Conservation (phyloP, 306 rosid species). For the Fagus crenata region DNA sequence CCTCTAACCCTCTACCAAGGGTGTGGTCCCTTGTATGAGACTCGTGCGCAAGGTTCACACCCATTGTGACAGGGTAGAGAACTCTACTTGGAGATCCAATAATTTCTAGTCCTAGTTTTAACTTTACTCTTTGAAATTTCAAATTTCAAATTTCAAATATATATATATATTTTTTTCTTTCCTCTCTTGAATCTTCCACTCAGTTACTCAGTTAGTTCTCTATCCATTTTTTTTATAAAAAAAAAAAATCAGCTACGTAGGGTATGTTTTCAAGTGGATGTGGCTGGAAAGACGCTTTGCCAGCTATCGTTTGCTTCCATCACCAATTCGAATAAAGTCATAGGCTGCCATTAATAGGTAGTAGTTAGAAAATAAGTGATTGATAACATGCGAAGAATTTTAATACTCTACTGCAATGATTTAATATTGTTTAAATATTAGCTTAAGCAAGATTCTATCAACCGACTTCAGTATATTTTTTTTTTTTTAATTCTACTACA, state of each 20-base stretch:
- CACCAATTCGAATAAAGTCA: neutral
- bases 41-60: too few relatives aligned
- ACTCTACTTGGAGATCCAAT: too few relatives aligned
- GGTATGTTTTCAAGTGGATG: neutral
- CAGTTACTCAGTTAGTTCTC: too few relatives aligned
- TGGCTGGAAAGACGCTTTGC: slow-evolving; percentile 37
- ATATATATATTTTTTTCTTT: neutral
- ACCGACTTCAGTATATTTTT: neutral
- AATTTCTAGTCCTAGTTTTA: too few relatives aligned
- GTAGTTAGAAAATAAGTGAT: neutral
- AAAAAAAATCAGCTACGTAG: too few relatives aligned
- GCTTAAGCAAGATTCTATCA: neutral
- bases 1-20: too few relatives aligned
- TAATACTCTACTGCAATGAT: neutral
- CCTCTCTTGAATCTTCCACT: too few relatives aligned
- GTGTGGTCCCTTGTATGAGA: too few relatives aligned
- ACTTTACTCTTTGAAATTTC: too few relatives aligned
- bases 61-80: too few relatives aligned
- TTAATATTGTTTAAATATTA: neutral
- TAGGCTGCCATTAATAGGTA: neutral
- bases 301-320: slow-evolving; percentile 15
- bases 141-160: too few relatives aligned
- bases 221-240: too few relatives aligned
- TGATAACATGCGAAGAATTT: neutral
- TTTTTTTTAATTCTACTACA: neutral